phyloP scores from a whole-genome alignment of 768 basidiomycete species.

The Tremella fuciformis region DNA sequence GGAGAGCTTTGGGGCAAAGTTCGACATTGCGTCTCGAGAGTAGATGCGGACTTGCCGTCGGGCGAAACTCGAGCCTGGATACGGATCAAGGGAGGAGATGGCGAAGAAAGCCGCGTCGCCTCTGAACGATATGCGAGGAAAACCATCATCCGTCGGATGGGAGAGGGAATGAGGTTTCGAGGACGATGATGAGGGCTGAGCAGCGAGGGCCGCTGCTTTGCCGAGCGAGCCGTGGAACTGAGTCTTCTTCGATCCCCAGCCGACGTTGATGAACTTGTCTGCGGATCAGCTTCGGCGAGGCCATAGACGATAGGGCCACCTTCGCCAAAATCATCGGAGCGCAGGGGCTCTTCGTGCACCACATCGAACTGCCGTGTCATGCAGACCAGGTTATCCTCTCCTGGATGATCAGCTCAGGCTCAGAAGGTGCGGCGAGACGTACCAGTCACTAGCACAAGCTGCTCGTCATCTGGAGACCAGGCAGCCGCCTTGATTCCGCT shows the following conservation, averaged over 20 bases:
- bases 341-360: conserved; percentile 71
- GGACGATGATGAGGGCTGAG: conserved; percentile 44
- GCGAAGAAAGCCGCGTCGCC: conserved; percentile 88
- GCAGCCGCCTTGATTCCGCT: conserved; percentile 73
- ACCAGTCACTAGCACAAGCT: conserved; percentile 81
- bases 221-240: conserved; percentile 97
- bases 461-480: conserved; percentile 89
- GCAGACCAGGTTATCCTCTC: conserved; percentile 73
- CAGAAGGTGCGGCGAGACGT: conserved; percentile 16
- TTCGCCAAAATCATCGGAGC: conserved; percentile 78
- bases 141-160: conserved; percentile 66
- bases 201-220: conserved; percentile 66
- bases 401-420: conserved; percentile 49
- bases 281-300: conserved; percentile 18
- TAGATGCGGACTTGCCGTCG: conserved; percentile 70
- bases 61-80: conserved; percentile 37
- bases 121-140: conserved; percentile 82
- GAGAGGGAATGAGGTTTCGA: conserved; percentile 54
- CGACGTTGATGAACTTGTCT: conserved; percentile 91
- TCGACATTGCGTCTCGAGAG: conserved; percentile 62
- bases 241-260: conserved; percentile 95
- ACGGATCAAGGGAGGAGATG: conserved; percentile 68
- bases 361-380: conserved; percentile 89
- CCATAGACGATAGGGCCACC: conserved; percentile 55
- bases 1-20: conserved; percentile 57